Evolutionary conservation across 306 rosid species (phyloP).

Genomic region (Cucurbita maxima): DNA sequence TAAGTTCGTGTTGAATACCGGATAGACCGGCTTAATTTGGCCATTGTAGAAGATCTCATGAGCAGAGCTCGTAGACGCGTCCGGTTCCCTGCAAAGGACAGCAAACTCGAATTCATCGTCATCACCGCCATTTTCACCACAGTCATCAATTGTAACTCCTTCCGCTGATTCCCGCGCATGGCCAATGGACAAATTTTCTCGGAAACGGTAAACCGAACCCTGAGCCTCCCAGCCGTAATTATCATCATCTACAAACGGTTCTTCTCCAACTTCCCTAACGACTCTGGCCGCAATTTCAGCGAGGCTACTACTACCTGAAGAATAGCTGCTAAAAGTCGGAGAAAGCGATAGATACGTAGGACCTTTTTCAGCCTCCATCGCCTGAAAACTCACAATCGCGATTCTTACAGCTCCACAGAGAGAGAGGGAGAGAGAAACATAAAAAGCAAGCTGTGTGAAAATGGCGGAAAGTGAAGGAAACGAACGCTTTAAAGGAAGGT

Average conservation of each 20-base stretch:
- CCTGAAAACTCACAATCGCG: background rate
- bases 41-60: conserved; percentile 80
- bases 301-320: conserved; percentile 27
- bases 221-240: conserved; percentile 7
- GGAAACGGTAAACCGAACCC: background rate
- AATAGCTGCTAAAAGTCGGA: conserved; percentile 62
- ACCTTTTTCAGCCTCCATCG: conserved; percentile 23
- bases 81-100: conserved; percentile 18
- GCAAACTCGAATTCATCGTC: conserved; percentile 58
- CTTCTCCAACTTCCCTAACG: conserved; percentile 31
- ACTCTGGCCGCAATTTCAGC: conserved; percentile 68
- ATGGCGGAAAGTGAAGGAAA: conserved; percentile 1
- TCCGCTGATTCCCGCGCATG: background rate
- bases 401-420: background rate
- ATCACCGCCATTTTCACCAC: background rate
- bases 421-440: background rate
- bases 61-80: conserved; percentile 46
- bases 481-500: background rate
- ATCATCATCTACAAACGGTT: conserved; percentile 13
- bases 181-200: background rate
- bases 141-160: background rate
- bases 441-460: conserved; percentile 8
- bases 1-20: conserved; percentile 31
- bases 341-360: conserved; percentile 22
- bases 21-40: conserved; percentile 54